Evolutionary conservation across 2,329 filamentous ascomycete species (phyloP), one percentile per base, ranked within the genome.

Genomic region (Trichoderma asperellum): DNA sequence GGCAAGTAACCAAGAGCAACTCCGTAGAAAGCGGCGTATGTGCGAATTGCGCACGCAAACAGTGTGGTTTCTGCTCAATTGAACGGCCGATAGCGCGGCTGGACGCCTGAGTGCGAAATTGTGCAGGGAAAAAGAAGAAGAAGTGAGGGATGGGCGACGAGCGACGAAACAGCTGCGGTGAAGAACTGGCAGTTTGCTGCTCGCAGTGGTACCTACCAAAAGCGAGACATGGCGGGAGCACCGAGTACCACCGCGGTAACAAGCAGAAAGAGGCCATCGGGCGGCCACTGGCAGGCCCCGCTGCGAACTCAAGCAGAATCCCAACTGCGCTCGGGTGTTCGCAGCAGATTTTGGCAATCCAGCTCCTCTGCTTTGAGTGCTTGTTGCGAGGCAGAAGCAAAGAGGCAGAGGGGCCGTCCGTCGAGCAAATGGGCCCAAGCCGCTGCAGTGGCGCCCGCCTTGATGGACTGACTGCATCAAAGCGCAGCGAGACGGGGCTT

Each of bases 161-260:
- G n/a, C 24, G 24, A 24, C 24, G 24, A 67, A 21, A 35, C 59
- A 67, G 55, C 21, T 34, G 60, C 27, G n/a, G 35, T 6, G 14
- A 59, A n/a, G 29, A 4, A 3, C 40, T 43, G 40, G 16, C 29
- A 67, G 64, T 49, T 58, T 52, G 64, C 56, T 55, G 5, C 35
- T 37, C n/a, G 37, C 64, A 53, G 55, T 29, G 40, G 65, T 35
- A 24, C 47, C n/a, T 29, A n/a, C 32, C 32, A 12, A 43, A 34
- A 21, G 34, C 65, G 57, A 68, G 56, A 53, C 56, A 60, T 53
- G 27, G 35, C 62, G 60, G n/a, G 29, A 53, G 60, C 35, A 63
- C 62, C 12, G 32, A 32, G 16, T 32, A 43, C 49, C 29, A 64
- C 18, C 27, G 7, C 12, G 14, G 29, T 24, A 21, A 24, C 35